These are phyloP conservation scores for Beauveria caledonica DNA, from an alignment of 2,329 filamentous ascomycete genomes.

Conservation along the genomic window DNA sequence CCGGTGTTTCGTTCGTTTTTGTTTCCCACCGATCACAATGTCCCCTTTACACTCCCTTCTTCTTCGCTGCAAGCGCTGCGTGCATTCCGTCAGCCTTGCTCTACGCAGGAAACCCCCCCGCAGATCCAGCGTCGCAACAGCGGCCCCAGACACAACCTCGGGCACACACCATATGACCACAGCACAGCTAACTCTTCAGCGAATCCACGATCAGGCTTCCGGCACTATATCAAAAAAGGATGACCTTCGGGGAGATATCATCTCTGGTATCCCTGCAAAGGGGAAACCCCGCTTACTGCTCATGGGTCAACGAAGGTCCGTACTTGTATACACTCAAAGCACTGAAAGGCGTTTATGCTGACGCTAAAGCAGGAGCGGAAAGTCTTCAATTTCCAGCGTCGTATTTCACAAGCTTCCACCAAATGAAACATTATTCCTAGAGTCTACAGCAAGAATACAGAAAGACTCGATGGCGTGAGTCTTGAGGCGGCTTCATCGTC, in stretches of 20 bases:
- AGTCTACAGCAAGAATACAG: constrained; percentile 89
- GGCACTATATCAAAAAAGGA: constrained; percentile 42
- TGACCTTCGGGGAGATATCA: constrained; percentile 36
- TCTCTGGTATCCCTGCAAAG: constrained; percentile 41
- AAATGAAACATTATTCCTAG: constrained; percentile 89
- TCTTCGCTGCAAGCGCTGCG: constrained; percentile 5
- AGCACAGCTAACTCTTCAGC: constrained; percentile 56
- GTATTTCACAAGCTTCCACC: constrained; percentile 98
- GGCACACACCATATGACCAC: constrained; percentile 29
- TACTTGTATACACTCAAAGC: background rate
- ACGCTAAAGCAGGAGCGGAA: constrained; percentile 64
- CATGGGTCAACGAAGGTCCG: constrained; percentile 89
- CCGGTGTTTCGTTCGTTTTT: background rate
- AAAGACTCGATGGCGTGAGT: constrained; percentile 91
- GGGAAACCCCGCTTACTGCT: constrained; percentile 78
- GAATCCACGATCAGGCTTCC: constrained; percentile 54
- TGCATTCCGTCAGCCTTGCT: background rate
- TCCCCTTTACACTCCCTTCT: background rate
- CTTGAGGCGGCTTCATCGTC: background rate
- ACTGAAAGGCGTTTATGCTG: background rate
- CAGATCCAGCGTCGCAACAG: background rate
- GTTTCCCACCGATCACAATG: background rate
- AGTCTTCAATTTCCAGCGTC: constrained; percentile 96
- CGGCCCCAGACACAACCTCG: background rate
- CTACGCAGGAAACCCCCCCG: background rate